A percentile compares a stretch with the other conserved stretches of the same genome.
Evolutionary conservation across 345 rosid genomes (phyloP).

Genomic region (Nasturtium officinale): DNA sequence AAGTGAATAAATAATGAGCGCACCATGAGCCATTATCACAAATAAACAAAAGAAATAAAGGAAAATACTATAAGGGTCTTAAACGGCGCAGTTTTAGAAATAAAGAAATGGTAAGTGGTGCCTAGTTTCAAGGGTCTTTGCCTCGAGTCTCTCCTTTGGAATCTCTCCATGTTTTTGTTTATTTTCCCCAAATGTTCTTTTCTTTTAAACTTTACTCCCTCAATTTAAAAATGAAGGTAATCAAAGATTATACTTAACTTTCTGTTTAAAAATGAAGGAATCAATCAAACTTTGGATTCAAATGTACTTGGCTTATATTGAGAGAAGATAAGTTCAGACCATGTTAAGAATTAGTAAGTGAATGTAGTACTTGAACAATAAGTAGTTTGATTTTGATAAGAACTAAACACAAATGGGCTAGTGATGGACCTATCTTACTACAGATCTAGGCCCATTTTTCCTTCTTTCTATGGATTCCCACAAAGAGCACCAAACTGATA

Average conservation of each 20-base stretch:
- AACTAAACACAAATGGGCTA: conserved; percentile 19
- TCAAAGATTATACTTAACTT: conserved; percentile 33
- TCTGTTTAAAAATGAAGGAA: conserved; percentile 34
- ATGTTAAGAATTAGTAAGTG: not conserved
- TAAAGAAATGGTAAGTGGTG: conserved; percentile 32
- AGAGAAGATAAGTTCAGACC: not conserved
- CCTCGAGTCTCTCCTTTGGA: conserved; percentile 45
- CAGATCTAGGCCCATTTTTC: not conserved
- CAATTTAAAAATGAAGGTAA: not conserved
- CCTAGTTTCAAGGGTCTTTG: conserved; percentile 50
- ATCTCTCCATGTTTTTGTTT: conserved; percentile 47
- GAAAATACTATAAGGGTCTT: not conserved
- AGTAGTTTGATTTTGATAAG: not conserved
- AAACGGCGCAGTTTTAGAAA: conserved; percentile 42
- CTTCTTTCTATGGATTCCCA: not conserved
- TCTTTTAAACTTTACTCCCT: conserved; percentile 30
- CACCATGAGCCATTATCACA: conserved; percentile 40
- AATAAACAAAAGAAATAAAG: conserved; percentile 33
- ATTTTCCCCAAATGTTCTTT: conserved; percentile 47
- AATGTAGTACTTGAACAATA: not conserved
- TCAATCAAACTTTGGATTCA: conserved; percentile 28
- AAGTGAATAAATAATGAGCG: conserved; percentile 35
- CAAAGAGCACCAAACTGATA: not conserved
- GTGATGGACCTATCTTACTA: not conserved
- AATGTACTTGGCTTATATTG: conserved; percentile 10